Conservation (phyloP, 768 basidiomycete species). For the Lentinula aciculospora region DNA sequence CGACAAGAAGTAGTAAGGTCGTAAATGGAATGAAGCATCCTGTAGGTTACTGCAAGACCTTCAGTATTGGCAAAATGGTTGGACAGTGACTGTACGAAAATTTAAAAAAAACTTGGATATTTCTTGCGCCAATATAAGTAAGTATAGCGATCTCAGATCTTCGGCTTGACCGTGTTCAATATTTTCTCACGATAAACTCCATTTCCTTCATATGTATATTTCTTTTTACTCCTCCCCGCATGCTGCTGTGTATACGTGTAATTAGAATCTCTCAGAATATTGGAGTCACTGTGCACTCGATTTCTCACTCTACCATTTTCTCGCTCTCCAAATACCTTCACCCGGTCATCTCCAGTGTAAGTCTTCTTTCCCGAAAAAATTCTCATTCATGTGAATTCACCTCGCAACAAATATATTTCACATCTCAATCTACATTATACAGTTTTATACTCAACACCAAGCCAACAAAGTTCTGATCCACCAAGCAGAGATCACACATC, state of each 20-base stretch:
- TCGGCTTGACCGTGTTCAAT: not conserved
- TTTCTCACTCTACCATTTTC: not conserved
- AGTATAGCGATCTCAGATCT: not conserved
- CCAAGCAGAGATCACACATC: not conserved
- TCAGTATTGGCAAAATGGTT: conserved; percentile 1
- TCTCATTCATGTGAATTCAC: not conserved
- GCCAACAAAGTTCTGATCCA: not conserved
- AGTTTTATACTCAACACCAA: not conserved
- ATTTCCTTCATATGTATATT: not conserved
- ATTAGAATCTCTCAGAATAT: not conserved
- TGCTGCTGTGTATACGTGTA: not conserved
- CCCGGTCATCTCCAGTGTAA: not conserved
- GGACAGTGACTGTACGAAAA: not conserved
- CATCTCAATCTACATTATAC: too few species aligned
- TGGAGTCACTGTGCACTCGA: not conserved
- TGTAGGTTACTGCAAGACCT: conserved; percentile 3
- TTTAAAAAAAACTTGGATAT: not conserved
- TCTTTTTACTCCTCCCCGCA: not conserved
- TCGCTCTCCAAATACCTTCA: not conserved
- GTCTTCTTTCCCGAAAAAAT: not conserved
- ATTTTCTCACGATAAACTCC: not conserved
- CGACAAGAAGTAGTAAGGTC: conserved; percentile 85
- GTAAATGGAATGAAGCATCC: conserved; percentile 73
- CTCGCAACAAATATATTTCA: not conserved
- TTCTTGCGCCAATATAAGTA: not conserved